A percentile compares a stretch with the other conserved stretches of the same genome.
Evolutionary conservation across 805 yeast species (phyloP).

Genomic region (Kazachstania africana): DNA sequence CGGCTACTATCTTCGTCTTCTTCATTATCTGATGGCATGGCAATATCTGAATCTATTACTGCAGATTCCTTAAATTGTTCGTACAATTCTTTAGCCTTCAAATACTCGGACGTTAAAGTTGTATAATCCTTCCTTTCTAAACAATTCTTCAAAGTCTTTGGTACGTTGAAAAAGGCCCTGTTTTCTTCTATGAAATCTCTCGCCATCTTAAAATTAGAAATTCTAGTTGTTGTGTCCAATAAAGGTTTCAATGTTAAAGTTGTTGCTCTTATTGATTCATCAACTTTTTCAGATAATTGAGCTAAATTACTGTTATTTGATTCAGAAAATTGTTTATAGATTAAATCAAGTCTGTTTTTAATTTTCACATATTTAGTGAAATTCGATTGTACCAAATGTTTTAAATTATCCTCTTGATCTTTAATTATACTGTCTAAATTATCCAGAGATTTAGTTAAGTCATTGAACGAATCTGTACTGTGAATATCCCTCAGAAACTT

Average conservation of each 20-base stretch:
- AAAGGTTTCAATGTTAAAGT: conserved; percentile 49
- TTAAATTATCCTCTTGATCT: conserved; percentile 38
- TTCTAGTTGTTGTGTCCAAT: conserved; percentile 36
- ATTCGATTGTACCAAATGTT: conserved; percentile 43
- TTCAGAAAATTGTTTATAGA: conserved; percentile 39
- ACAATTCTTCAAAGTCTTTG: conserved; percentile 34
- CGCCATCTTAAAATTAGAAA: conserved; percentile 38
- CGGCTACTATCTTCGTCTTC: background rate
- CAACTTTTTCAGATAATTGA: conserved; percentile 30
- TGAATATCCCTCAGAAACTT: conserved; percentile 46
- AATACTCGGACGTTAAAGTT: conserved; percentile 44
- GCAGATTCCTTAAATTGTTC: conserved; percentile 7
- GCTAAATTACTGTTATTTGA: conserved; percentile 28
- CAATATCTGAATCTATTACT: too few relatives aligned
- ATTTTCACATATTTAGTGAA: conserved; percentile 53
- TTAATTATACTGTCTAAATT: conserved; percentile 38
- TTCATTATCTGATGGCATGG: too few relatives aligned
- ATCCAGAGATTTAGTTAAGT: conserved; percentile 37
- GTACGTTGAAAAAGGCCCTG: conserved; percentile 44
- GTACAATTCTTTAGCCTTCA: conserved; percentile 32
- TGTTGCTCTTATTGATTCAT: conserved; percentile 40
- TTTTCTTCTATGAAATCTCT: conserved; percentile 41
- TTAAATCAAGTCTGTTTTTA: conserved; percentile 51
- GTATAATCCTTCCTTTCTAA: conserved; percentile 44
- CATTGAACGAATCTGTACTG: conserved; percentile 39